Evolutionary conservation across 352 stramenopile genomes (phyloP).

Genomic region (Globisporangium viniferum): DNA sequence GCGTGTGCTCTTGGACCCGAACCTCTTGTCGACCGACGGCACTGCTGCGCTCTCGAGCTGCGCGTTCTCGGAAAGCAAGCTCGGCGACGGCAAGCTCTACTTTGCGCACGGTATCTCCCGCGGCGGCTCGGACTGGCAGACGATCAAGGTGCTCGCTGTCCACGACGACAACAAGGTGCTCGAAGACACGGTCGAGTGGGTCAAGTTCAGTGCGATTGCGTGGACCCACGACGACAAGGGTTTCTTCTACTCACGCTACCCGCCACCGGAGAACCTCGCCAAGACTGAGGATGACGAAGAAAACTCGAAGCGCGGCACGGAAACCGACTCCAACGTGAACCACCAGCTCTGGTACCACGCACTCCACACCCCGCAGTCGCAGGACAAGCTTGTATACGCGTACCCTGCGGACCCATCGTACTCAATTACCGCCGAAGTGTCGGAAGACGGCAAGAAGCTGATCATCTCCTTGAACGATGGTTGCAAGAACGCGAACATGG

Average conservation of each 20-base stretch:
- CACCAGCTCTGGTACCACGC: conserved; percentile 83
- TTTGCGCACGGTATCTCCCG: conserved; percentile 82
- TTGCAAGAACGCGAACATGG: conserved; percentile 90
- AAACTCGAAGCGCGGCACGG: conserved; percentile 62
- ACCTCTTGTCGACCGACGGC: conserved; percentile 67
- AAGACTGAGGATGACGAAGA: conserved; percentile 26
- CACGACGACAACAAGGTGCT: conserved; percentile 67
- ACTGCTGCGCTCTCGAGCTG: conserved; percentile 64
- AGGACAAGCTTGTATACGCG: conserved; percentile 77
- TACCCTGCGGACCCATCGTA: conserved; percentile 77
- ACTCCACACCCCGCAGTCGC: conserved; percentile 58
- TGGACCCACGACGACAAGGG: conserved; percentile 83
- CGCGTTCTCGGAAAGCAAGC: conserved; percentile 73
- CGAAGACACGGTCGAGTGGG: conserved; percentile 81
- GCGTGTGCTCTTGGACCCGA: conserved; percentile 80
- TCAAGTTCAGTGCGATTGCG: conserved; percentile 83
- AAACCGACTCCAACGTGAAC: conserved; percentile 76
- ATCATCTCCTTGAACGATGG: conserved; percentile 76
- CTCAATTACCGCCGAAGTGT: conserved; percentile 61
- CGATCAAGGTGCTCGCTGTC: conserved; percentile 81
- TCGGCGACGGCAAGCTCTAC: conserved; percentile 62
- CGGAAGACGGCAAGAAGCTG: conserved; percentile 76
- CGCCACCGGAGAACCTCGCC: conserved; percentile 56
- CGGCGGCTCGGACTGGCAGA: conserved; percentile 85
- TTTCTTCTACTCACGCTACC: conserved; percentile 87